Percentiles rank a stretch among this genome's conserved stretches.
These are phyloP conservation scores for Cutaneotrichosporon dermatis DNA, from an alignment of 1,284 basidiomycete genomes.

Conservation along the genomic window DNA sequence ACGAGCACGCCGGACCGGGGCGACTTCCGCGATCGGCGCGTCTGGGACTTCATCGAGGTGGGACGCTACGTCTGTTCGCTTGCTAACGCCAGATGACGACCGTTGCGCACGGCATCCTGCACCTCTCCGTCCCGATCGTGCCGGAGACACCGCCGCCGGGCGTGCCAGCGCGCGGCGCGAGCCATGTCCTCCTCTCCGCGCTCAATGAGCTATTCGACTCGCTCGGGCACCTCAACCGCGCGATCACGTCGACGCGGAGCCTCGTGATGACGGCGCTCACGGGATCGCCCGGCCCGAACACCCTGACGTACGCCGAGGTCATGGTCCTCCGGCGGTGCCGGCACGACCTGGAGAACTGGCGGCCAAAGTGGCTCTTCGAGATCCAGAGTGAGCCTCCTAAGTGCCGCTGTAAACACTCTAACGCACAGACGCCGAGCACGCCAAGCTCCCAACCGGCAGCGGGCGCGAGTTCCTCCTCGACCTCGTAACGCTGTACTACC, in stretches of 20 bases:
- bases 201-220: constrained; percentile 23
- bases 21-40: constrained; percentile 16
- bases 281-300: background rate
- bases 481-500: constrained; percentile 20
- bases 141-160: constrained; percentile 18
- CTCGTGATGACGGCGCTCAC: constrained; percentile 14
- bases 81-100: constrained; percentile 13
- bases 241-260: constrained; percentile 12
- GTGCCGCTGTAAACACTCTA: too few species aligned
- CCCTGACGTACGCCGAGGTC: constrained; percentile 14
- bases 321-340: constrained; percentile 14
- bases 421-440: constrained; percentile 10
- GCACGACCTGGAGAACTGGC: constrained; percentile 18
- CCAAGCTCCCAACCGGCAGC: constrained; percentile 9
- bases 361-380: constrained; percentile 15
- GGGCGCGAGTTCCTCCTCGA: constrained; percentile 16
- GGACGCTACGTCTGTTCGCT: background rate
- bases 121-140: constrained; percentile 16
- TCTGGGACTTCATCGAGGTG: constrained; percentile 23
- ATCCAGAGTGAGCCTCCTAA: constrained; percentile 9
- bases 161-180: constrained; percentile 10
- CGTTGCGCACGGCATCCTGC: constrained; percentile 19
- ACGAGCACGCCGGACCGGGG: constrained; percentile 13
- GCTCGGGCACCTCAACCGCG: constrained; percentile 16
- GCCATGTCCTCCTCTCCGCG: constrained; percentile 18